A percentile compares a stretch with the other conserved stretches of the same genome.
These are phyloP conservation scores for Fusarium piperis DNA, from an alignment of 2,329 filamentous ascomycete species.

Conservation along the genomic window DNA sequence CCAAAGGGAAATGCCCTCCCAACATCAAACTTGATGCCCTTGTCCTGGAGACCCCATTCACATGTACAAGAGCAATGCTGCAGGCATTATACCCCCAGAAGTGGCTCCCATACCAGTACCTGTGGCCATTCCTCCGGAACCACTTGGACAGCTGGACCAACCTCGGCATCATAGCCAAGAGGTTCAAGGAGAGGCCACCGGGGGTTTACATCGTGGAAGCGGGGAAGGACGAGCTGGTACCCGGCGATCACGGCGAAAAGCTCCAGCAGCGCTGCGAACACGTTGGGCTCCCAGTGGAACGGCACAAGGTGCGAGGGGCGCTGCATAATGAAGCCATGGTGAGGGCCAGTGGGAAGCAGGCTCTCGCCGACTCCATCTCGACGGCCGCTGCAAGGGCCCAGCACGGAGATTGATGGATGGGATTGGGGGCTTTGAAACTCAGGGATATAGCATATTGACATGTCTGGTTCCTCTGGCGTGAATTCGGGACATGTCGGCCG, in stretches of 20 bases:
- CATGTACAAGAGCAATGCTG: conserved; percentile 76
- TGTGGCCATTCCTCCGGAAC: conserved; percentile 78
- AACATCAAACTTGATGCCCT: conserved; percentile 58
- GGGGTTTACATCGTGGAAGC: conserved; percentile 63
- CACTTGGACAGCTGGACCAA: conserved; percentile 66
- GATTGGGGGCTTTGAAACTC: conserved; percentile 20
- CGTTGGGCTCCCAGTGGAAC: conserved; percentile 57
- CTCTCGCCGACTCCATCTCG: conserved; percentile 40
- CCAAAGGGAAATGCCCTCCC: conserved; percentile 44
- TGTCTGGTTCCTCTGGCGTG: conserved; percentile 33
- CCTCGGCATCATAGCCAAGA: conserved; percentile 53
- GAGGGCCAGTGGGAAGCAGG: conserved; percentile 45
- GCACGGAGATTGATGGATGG: conserved; percentile 3
- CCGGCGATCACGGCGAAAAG: conserved; percentile 57
- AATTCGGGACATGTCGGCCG: conserved; percentile 41
- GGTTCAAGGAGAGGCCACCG: conserved; percentile 42
- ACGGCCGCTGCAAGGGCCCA: conserved; percentile 35
- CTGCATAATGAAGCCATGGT: conserved; percentile 67
- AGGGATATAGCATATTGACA: not conserved
- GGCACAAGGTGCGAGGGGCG: conserved; percentile 56
- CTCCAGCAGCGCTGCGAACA: conserved; percentile 59
- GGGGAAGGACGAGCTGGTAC: conserved; percentile 68
- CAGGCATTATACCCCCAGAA: conserved; percentile 78
- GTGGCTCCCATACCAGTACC: conserved; percentile 81
- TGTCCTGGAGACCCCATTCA: conserved; percentile 80